Base-by-base conservation (phyloP, 179 eudicot species). In the Actinidia arguta region DNA sequence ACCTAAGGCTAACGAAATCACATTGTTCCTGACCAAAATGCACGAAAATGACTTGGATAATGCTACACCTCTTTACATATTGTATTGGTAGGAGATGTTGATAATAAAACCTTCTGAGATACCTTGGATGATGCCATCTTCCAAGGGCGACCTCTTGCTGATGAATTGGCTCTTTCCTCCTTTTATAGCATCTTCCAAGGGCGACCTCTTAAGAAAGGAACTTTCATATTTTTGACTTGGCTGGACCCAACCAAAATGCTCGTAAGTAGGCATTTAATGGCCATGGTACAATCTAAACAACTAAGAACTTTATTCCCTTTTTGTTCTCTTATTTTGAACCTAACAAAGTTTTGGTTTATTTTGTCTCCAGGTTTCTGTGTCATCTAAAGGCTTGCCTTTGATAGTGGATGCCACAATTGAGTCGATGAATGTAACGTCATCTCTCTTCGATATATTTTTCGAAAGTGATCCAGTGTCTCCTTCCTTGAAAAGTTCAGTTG, bases 91-190 rank as follows among this genome's bases (percentile, higher is more conserved):
- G 91, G 99, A 86, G 98, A 95, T 83, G 86, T 96, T 39, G 98
- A 93, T 88, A 98, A 98, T 0, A 92, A 96, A 87, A 95, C 98
- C 51, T 96, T 96, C 83, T 96, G 99, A 98, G 97, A 92, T 87
- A 98, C 99, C 68, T 87, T 96, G 86, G 91, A 93, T 78, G 98
- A 92, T 76, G 98, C 98, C 76, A 85, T 96, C 58, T 92, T 94
- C 52, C 94, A 98, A 56, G 89, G 96, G 39, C 93, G 92, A 4
- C 75, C 89, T 88, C 87, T 92, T 67, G 85, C 55, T 71, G 98
- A 93, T 89, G 84, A 92, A 74, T 74, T 91, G 59, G 97, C 98
- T 62, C 92, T 96, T 58, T 88, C 93, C 27, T 90, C 92, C 48
- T 95, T 96, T 76, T 92, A 89, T 67, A 83, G 84, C 87, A 86